These are phyloP conservation scores for Apocynum venetum DNA, from an alignment of 257 asterid species.

Conservation along the genomic window DNA sequence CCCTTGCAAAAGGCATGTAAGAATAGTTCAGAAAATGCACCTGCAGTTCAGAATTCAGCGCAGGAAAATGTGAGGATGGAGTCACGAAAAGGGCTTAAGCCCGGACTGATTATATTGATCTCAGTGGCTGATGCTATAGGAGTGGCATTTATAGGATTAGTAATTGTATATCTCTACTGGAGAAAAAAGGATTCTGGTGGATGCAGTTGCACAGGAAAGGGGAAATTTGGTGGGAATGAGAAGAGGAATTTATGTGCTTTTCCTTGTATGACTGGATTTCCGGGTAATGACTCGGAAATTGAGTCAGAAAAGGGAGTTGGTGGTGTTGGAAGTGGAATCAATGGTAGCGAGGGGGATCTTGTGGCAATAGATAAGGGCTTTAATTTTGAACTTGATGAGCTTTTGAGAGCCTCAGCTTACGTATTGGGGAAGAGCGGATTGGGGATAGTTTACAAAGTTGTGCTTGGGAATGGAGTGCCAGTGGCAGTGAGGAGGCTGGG, in stretches of 20 bases:
- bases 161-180: conserved; percentile 80
- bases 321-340: conserved; percentile 50
- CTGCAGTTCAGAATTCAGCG: conserved; percentile 32
- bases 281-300: conserved; percentile 56
- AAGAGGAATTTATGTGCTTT: conserved; percentile 41
- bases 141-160: conserved; percentile 72
- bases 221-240: conserved; percentile 74
- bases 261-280: conserved; percentile 53
- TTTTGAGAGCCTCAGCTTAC: conserved; percentile 94
- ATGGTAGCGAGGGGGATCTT: conserved; percentile 79
- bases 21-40: conserved; percentile 35
- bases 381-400: conserved; percentile 77
- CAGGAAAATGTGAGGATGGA: conserved; percentile 21
- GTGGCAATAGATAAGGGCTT: conserved; percentile 96
- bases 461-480: conserved; percentile 83
- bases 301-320: conserved; percentile 77
- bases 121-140: conserved; percentile 72
- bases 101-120: conserved; percentile 70
- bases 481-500: conserved; percentile 94
- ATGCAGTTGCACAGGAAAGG: conserved; percentile 83
- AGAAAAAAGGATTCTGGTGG: conserved; percentile 76
- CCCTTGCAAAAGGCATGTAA: conserved; percentile 76
- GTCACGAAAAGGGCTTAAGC: conserved; percentile 55
- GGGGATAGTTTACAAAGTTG: conserved; percentile 96
- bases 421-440: conserved; percentile 93